A percentile compares a stretch with the other conserved stretches of the same genome.
Evolutionary conservation across 495 filamentous ascomycete genomes (phyloP).

Genomic region (Halenospora varia): DNA sequence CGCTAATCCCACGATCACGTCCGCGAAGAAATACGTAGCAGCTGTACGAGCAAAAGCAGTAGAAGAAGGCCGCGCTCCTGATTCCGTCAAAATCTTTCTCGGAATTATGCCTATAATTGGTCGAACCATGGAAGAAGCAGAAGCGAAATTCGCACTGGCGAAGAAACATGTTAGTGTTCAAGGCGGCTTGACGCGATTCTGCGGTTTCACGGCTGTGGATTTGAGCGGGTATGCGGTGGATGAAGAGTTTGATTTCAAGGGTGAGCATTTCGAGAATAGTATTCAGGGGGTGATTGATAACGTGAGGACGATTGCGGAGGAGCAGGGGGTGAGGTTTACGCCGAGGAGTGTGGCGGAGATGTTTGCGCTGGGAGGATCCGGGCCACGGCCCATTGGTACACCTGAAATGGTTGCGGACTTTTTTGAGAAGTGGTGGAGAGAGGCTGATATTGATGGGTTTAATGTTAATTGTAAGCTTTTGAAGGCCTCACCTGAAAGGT

Average conservation of each 20-base stretch:
- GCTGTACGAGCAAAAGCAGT: conserved; percentile 48
- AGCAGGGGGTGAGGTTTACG: not conserved
- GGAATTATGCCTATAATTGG: conserved; percentile 56
- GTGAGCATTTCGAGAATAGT: conserved; percentile 61
- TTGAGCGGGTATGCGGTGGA: conserved; percentile 46
- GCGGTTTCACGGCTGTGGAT: conserved; percentile 57
- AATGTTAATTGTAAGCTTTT: conserved; percentile 33
- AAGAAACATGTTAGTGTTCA: conserved; percentile 47
- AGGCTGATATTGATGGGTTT: conserved; percentile 45
- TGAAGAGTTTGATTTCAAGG: conserved; percentile 51
- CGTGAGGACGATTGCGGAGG: conserved; percentile 30
- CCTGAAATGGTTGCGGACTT: conserved; percentile 44
- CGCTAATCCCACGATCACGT: conserved; percentile 45
- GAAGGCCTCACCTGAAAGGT: conserved; percentile 1
- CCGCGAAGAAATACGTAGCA: conserved; percentile 47
- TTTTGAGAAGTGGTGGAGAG: conserved; percentile 42
- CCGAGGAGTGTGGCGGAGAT: not conserved
- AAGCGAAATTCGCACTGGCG: conserved; percentile 46
- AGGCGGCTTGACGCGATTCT: conserved; percentile 52
- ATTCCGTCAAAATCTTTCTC: conserved; percentile 55
- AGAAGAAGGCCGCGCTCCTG: conserved; percentile 47
- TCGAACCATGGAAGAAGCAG: conserved; percentile 51
- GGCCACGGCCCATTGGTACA: conserved; percentile 45
- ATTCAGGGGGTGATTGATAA: conserved; percentile 16
- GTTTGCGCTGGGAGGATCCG: conserved; percentile 28